A percentile compares a stretch with the other conserved stretches of the same genome.
These are phyloP conservation scores for Russula foetens DNA, from an alignment of 768 basidiomycete genomes.

Conservation along the genomic window DNA sequence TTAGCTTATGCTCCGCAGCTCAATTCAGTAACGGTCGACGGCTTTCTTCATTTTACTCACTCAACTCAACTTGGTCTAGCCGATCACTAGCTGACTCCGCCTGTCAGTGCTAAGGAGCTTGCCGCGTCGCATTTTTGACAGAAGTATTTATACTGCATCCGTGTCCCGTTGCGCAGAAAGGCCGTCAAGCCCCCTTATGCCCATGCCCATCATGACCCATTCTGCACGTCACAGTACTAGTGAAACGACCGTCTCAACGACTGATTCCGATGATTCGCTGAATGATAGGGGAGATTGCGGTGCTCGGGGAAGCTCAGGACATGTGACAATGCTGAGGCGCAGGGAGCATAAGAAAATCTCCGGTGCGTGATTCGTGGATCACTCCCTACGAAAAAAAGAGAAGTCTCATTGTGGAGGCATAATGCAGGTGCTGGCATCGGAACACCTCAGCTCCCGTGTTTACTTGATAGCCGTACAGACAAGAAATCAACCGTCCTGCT, in stretches of 20 bases:
- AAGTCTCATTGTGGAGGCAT: background rate
- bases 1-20: no score
- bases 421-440: background rate
- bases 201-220: background rate
- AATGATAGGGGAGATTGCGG: background rate
- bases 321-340: background rate
- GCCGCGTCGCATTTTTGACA: background rate
- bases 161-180: no score
- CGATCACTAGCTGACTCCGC: background rate
- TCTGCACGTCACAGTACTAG: background rate
- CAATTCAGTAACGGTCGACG: no score
- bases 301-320: background rate
- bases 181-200: no score
- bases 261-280: background rate
- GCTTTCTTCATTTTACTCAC: background rate
- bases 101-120: no score
- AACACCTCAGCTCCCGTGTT: background rate
- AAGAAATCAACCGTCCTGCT: background rate
- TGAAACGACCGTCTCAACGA: conserved; percentile 1
- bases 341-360: background rate
- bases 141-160: background rate
- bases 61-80: background rate
- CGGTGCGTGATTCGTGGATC: background rate
- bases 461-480: background rate
- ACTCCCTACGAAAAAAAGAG: background rate